Percentiles rank a stretch among this genome's conserved stretches.
phyloP scores from a whole-genome alignment of 2,329 filamentous ascomycete genomes.

The Aspergillus carbonarius region DNA sequence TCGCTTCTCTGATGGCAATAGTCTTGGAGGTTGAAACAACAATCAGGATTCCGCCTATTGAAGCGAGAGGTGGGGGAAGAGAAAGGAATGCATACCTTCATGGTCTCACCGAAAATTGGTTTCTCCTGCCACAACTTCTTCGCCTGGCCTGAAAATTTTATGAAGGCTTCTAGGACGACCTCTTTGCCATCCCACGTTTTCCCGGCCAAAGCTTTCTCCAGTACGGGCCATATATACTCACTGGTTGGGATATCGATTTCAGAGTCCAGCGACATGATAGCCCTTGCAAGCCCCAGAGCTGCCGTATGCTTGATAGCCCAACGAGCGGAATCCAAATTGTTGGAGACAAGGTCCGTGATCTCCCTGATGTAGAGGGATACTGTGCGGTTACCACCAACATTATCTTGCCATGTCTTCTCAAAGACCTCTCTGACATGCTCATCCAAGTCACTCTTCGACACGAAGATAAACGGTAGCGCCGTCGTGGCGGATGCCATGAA shows the following conservation, averaged over 20 bases:
- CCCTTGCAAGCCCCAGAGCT: constrained; percentile 75
- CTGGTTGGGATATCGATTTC: constrained; percentile 61
- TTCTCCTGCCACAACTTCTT: constrained; percentile 59
- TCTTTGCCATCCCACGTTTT: constrained; percentile 96
- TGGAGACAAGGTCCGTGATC: constrained; percentile 67
- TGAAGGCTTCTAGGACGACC: constrained; percentile 74
- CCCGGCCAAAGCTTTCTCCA: constrained; percentile 77
- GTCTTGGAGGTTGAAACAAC: constrained; percentile 38
- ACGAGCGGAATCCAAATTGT: constrained; percentile 72
- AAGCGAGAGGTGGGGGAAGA: neutral
- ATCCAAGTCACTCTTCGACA: constrained; percentile 82
- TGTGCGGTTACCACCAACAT: constrained; percentile 79
- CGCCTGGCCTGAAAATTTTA: constrained; percentile 70
- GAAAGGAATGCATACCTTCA: constrained; percentile 56
- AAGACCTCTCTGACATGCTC: constrained; percentile 78
- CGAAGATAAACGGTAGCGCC: constrained; percentile 82
- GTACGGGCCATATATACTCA: constrained; percentile 71
- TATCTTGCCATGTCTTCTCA: constrained; percentile 82
- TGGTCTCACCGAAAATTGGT: constrained; percentile 60
- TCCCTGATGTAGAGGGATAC: constrained; percentile 82
- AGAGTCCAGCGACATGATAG: constrained; percentile 62
- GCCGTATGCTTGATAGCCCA: constrained; percentile 91
- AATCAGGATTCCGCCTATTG: neutral
- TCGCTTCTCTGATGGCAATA: constrained; percentile 80
- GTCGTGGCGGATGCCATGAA: constrained; percentile 74